These are phyloP conservation scores for Castanea mollissima DNA, from an alignment of 306 rosid genomes.

Conservation along the genomic window DNA sequence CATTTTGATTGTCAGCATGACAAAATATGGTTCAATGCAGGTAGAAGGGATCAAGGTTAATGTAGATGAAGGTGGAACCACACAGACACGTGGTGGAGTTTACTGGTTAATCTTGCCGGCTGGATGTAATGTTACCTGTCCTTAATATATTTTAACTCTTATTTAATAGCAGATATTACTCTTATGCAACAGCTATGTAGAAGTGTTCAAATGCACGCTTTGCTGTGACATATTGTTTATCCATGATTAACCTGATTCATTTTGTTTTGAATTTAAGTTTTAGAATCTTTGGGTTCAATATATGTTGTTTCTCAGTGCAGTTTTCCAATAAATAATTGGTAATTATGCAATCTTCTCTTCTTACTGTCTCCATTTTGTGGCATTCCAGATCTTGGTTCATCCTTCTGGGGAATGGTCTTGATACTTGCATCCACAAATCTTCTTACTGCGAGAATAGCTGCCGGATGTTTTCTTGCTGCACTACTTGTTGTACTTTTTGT, in stretches of 20 bases:
- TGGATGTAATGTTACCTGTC: constrained; percentile 48
- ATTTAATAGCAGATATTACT: constrained; percentile 5
- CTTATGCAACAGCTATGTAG: background rate
- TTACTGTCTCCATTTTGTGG: constrained; percentile 16
- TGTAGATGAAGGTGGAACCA: constrained; percentile 64
- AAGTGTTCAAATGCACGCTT: background rate
- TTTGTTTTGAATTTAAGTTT: background rate
- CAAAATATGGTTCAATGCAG: constrained; percentile 23
- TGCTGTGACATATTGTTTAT: background rate
- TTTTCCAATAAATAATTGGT: background rate
- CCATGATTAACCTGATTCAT: background rate
- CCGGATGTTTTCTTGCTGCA: constrained; percentile 64
- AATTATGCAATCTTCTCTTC: background rate
- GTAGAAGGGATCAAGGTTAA: constrained; percentile 77
- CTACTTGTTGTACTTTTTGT: constrained; percentile 45
- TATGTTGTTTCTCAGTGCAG: background rate
- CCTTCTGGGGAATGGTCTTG: constrained; percentile 74
- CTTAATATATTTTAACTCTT: background rate
- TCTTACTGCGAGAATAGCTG: constrained; percentile 62
- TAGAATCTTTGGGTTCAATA: background rate
- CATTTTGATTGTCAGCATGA: background rate
- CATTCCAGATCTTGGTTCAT: constrained; percentile 58
- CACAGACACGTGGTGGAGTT: constrained; percentile 77
- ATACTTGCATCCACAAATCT: constrained; percentile 67
- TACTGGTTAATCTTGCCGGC: constrained; percentile 68